These are phyloP conservation scores for Wickerhamiella vanderwaltii DNA, from an alignment of 805 yeast genomes.

Conservation along the genomic window DNA sequence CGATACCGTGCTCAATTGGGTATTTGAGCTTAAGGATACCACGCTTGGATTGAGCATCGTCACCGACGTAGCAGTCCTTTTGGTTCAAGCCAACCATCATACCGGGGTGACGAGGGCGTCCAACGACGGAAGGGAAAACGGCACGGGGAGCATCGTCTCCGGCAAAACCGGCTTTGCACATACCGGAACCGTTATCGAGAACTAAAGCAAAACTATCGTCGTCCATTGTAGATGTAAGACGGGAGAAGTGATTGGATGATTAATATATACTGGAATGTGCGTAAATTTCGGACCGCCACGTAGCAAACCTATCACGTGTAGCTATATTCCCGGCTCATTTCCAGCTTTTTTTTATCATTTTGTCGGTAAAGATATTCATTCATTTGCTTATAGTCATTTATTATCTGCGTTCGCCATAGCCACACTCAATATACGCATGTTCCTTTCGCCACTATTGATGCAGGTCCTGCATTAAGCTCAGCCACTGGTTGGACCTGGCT, in stretches of 20 bases:
- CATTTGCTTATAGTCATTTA: too few relatives aligned
- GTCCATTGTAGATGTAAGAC: conserved; percentile 10
- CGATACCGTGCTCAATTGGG: conserved; percentile 99
- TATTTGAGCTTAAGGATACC: conserved; percentile 97
- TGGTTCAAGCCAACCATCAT: conserved; percentile 99
- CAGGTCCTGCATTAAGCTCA: too few relatives aligned
- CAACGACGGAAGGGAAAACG: conserved; percentile 99
- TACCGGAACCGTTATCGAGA: conserved; percentile 99
- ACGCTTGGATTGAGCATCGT: conserved; percentile 99
- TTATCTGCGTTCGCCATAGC: too few relatives aligned
- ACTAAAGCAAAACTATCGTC: conserved; percentile 39
- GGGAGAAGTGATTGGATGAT: conserved; percentile 8
- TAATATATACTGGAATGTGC: conserved; percentile 8
- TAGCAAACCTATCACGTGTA: conserved; percentile 7
- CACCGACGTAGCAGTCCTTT: conserved; percentile 99
- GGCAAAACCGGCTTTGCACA: conserved; percentile 99
- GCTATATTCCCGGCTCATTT: too few relatives aligned
- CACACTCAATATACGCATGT: too few relatives aligned
- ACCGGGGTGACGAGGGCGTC: conserved; percentile 99
- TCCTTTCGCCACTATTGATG: too few relatives aligned
- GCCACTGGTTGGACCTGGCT: too few relatives aligned
- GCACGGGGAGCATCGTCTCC: conserved; percentile 99
- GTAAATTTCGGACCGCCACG: conserved; percentile 12
- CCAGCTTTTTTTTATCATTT: too few relatives aligned
- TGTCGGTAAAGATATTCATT: too few relatives aligned